phyloP scores from a whole-genome alignment of 1,284 basidiomycete species.

The Cryptococcus maquisensis region DNA sequence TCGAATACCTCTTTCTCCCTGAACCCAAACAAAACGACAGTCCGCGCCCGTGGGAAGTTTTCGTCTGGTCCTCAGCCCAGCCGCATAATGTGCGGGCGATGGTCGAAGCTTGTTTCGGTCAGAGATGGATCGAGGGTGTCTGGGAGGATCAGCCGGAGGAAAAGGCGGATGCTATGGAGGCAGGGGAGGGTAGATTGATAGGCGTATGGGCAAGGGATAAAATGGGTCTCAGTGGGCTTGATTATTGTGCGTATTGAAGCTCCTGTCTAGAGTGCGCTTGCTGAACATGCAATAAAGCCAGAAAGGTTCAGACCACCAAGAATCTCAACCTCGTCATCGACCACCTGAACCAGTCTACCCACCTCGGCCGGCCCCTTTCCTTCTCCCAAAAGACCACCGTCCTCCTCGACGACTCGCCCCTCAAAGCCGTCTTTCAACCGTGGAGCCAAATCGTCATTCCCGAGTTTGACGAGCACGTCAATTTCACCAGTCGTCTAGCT shows the following conservation, averaged over 20 bases:
- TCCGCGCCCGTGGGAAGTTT: conserved; percentile 32
- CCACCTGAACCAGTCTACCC: conserved; percentile 11
- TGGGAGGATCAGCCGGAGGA: conserved; percentile 26
- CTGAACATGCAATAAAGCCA: conserved; percentile 2
- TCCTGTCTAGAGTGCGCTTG: background rate
- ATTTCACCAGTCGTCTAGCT: conserved; percentile 9
- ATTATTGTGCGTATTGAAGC: conserved; percentile 33
- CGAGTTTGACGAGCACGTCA: conserved; percentile 34
- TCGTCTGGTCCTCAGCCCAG: conserved; percentile 48
- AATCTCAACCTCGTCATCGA: conserved; percentile 40
- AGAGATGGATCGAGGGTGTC: conserved; percentile 27
- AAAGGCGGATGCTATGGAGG: conserved; percentile 7
- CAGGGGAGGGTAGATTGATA: conserved; percentile 38
- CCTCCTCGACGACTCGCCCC: conserved; percentile 45
- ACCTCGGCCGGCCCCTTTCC: background rate
- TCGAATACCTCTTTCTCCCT: conserved; percentile 43
- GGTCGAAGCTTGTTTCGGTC: conserved; percentile 41
- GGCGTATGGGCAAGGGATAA: conserved; percentile 46
- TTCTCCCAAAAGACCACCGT: conserved; percentile 33
- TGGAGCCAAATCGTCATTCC: conserved; percentile 47
- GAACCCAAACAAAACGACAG: conserved; percentile 12
- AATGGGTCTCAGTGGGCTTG: conserved; percentile 31
- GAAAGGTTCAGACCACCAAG: conserved; percentile 45
- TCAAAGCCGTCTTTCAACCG: conserved; percentile 46
- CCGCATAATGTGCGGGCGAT: conserved; percentile 45